Evolutionary conservation across 805 yeast genomes (phyloP).

Genomic region (Cyberlindnera misumaiensis): DNA sequence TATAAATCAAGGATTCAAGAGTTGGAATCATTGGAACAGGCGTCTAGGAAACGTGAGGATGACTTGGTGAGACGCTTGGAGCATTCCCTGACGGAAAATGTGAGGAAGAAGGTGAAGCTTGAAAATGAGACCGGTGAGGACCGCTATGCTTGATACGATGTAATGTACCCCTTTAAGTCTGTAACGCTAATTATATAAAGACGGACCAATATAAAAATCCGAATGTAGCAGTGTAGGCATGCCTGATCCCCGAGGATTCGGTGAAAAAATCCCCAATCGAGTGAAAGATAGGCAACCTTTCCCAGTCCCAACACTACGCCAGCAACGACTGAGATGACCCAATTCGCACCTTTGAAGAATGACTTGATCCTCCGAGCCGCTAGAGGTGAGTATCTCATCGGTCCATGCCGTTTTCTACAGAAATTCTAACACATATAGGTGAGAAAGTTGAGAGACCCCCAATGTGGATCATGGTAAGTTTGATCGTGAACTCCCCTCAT

Average conservation of each 20-base stretch:
- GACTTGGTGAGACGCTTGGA: slow-evolving; percentile 9
- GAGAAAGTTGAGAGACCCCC: slow-evolving; percentile 96
- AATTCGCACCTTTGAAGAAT: slow-evolving; percentile 75
- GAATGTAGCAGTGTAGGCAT: no score
- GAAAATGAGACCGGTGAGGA: slow-evolving; percentile 3
- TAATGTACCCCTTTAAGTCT: no score
- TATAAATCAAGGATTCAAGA: slow-evolving; percentile 79
- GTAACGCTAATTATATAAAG: no score
- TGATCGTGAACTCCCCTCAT: neutral
- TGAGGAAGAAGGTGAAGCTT: slow-evolving; percentile 16
- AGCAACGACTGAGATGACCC: slow-evolving; percentile 10
- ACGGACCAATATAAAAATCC: no score
- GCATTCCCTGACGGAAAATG: slow-evolving; percentile 6
- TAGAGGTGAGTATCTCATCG: slow-evolving; percentile 30
- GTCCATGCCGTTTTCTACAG: neutral
- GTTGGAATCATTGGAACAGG: slow-evolving; percentile 40
- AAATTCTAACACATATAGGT: slow-evolving; percentile 19
- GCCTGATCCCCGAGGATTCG: no score
- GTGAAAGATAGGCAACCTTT: no score
- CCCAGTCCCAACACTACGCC: no score
- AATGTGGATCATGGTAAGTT: slow-evolving; percentile 78
- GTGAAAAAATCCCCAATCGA: no score
- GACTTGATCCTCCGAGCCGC: slow-evolving; percentile 92
- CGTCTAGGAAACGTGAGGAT: slow-evolving; percentile 9
- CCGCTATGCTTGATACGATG: no score